Evolutionary conservation across 805 yeast genomes (phyloP), one percentile per base, ranked within the genome.

Genomic region (Torulaspora quercuum): DNA sequence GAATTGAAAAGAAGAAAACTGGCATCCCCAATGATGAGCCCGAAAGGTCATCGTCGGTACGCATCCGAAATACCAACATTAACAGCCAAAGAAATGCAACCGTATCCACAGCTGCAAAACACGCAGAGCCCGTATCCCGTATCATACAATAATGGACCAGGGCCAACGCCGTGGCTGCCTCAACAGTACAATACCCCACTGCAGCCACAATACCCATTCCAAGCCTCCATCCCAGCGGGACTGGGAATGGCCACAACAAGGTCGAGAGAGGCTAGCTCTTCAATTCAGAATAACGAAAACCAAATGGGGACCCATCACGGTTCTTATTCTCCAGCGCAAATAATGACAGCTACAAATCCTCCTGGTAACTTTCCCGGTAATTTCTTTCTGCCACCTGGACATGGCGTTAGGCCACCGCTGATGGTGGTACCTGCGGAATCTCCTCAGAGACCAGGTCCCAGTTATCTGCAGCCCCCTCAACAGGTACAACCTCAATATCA

Each of bases 1-100:
- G 38, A 33, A 7, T 8, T 21, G 8, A 37, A 35, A 21, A 37
- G 32, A 11, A 27, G 41, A 24, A 37, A 14, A 31, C 29, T 35
- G 19, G 35, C 35, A 2, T 41, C 54, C 10, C 45, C 48, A 18
- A 21, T 33, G 33, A 33, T 38, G 29, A 48, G 50, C 19, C 50
- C 52, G 3, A 46, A 37, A 23, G 46, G 42, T 7, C 48, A 44
- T 30, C 31, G 39, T 12, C 29, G 46, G 15, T 39, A 31, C 19
- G 44, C 34, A 11, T 43, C 50, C 1, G 55, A 51, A 6, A 37
- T 44, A 5, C 39, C 46, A 7, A 20, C 45, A 3, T 29, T 49
- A 3, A 27, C 31, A 16, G 39, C 44, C 9, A 25, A 24, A n/a
- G 43, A 29, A 13, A 12, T 23, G 21, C 34, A 30, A 8, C 34